Evolutionary conservation across 768 basidiomycete genomes (phyloP).

Genomic region (Boletus reticulatus): DNA sequence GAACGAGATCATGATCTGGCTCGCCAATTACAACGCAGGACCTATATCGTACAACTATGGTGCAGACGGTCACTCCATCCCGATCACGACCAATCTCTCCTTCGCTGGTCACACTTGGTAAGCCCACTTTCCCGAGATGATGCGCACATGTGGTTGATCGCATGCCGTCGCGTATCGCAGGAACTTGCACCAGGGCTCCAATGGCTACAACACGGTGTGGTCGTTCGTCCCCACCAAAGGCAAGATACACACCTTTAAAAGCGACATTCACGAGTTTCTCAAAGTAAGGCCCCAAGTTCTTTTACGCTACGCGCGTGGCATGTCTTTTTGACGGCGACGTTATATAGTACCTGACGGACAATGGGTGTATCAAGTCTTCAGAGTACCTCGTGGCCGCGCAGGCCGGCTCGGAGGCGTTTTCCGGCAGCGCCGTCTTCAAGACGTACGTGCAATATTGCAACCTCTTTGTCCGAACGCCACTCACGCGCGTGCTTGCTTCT

Average conservation of each 20-base stretch:
- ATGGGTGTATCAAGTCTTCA: constrained; percentile 43
- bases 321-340: not conserved
- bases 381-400: constrained; percentile 60
- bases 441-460: constrained; percentile 39
- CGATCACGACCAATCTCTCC: constrained; percentile 40
- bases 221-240: constrained; percentile 44
- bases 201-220: constrained; percentile 51
- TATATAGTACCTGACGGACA: constrained; percentile 52
- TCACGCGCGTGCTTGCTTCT: not conserved
- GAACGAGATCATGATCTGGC: constrained; percentile 64
- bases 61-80: constrained; percentile 43
- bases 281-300: constrained; percentile 30
- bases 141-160: not conserved
- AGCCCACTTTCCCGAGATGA: not conserved
- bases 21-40: constrained; percentile 53
- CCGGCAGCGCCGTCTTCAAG: constrained; percentile 51
- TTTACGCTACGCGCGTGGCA: not conserved
- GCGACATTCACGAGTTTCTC: constrained; percentile 53
- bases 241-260: constrained; percentile 47
- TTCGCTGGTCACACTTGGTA: constrained; percentile 54
- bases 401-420: constrained; percentile 62
- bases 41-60: constrained; percentile 54
- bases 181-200: constrained; percentile 55
- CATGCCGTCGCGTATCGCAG: constrained; percentile 23
- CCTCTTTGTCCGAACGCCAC: not conserved